Evolutionary conservation across 2,329 filamentous ascomycete genomes (phyloP), one percentile per base, ranked within the genome.

Genomic region (Stagonosporopsis vannaccii): DNA sequence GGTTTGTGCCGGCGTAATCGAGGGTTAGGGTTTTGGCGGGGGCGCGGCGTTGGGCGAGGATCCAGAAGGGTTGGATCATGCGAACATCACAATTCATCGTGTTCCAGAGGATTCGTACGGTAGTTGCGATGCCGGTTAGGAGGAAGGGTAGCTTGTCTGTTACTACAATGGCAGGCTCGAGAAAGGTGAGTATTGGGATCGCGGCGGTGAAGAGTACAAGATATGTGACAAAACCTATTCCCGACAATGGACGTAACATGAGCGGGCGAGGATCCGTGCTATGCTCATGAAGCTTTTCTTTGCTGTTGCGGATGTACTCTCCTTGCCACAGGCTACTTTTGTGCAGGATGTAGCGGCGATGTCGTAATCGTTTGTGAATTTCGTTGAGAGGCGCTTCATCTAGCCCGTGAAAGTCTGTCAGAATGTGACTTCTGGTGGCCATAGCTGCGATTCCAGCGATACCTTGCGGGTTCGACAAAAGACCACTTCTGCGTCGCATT

Each of bases 391-490:
- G 85, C 7, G 85, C 87, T 1, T 85, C 84, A 68, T 92, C 89
- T 76, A 90, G 84, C 53, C 87, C 87, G 60, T 86, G 86, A 68
- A 92, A 91, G 68, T 92, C 89, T 75, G 86, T 87, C 60, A 91
- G 77, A 69, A 91, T 90, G 62, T 91, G 89, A 60, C 84, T 87
- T 58, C 85, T 51, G 25, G 90, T 89, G 9, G 89, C 89, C 88
- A 92, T 91, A 52, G 88, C 86, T 6, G 89, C 89, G 33, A 91
- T 81, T 1, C 89, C 89, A 1, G 89, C 88, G 47, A 92, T 90
- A 6, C 89, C 89, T 62, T 86, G 87, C 6, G 90, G 88, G 68
- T 91, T 87, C 6, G 85, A 84, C 3, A 86, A 74, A 15, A 92
- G 78, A 0, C 89, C 89, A 3, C 87, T 89, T 35, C 84, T 85